These are phyloP conservation scores for Calonectria fujianensis DNA, from an alignment of 2,329 filamentous ascomycete species.

Conservation along the genomic window DNA sequence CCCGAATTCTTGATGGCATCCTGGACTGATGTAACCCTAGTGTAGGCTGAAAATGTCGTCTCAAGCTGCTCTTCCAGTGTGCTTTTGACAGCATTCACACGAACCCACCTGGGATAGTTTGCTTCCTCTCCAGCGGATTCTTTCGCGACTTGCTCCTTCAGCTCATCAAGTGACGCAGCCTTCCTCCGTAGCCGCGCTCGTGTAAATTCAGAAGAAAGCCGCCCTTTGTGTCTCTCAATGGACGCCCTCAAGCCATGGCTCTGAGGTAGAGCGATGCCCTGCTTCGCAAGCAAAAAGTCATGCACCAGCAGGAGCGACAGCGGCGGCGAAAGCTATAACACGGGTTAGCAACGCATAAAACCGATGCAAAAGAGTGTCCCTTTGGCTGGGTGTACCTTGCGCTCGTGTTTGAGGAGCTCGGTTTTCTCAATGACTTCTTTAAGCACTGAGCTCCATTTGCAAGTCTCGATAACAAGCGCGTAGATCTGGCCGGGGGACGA, in stretches of 20 bases:
- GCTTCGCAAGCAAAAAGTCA: conserved; percentile 88
- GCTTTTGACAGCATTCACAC: conserved; percentile 87
- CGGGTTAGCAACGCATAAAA: not conserved
- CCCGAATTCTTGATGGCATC: conserved; percentile 70
- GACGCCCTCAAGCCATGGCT: conserved; percentile 85
- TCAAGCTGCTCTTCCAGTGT: conserved; percentile 82
- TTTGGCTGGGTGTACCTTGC: conserved; percentile 76
- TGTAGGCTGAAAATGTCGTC: conserved; percentile 82
- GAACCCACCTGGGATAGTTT: conserved; percentile 90
- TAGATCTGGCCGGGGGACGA: conserved; percentile 89
- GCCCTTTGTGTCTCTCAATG: conserved; percentile 86
- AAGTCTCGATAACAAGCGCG: conserved; percentile 88
- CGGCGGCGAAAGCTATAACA: conserved; percentile 82
- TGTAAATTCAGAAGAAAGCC: conserved; percentile 88
- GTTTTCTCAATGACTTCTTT: conserved; percentile 92
- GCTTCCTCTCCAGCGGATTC: conserved; percentile 70
- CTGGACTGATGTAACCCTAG: conserved; percentile 72
- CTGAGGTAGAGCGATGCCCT: conserved; percentile 86
- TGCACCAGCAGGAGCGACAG: conserved; percentile 89
- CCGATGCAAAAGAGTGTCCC: not conserved
- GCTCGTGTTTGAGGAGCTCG: conserved; percentile 85
- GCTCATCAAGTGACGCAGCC: conserved; percentile 79
- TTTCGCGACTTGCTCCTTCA: conserved; percentile 76
- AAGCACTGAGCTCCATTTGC: conserved; percentile 91
- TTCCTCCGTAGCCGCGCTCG: conserved; percentile 84